Conservation (phyloP, 2,329 filamentous ascomycete genomes). For the Diaporthe citrichinensis region DNA sequence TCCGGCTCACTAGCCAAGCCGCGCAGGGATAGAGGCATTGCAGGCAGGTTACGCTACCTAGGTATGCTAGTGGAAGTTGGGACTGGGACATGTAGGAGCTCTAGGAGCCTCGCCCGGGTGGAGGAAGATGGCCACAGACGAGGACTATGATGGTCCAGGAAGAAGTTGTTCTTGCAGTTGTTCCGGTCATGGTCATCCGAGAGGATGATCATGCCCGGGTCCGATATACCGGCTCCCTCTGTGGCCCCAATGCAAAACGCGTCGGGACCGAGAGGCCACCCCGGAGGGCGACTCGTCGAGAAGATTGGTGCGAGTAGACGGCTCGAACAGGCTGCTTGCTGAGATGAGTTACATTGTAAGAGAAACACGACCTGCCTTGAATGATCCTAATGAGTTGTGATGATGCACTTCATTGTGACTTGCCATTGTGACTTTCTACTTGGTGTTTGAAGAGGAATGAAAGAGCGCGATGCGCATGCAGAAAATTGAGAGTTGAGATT, state of each 20-base stretch:
- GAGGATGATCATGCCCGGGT: conserved; percentile 30
- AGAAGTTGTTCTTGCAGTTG: conserved; percentile 49
- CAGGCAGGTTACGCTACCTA: not conserved
- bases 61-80: not conserved
- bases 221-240: conserved; percentile 46
- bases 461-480: not conserved
- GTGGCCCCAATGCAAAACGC: conserved; percentile 50
- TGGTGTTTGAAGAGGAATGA: not conserved
- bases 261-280: conserved; percentile 48
- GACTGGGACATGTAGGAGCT: conserved; percentile 47
- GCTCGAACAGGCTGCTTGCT: conserved; percentile 39
- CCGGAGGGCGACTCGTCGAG: conserved; percentile 46
- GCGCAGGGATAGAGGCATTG: not conserved
- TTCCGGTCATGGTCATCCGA: conserved; percentile 14
- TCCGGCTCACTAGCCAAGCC: not conserved
- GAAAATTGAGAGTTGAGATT: conserved; percentile 30
- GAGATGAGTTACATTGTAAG: not conserved
- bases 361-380: conserved; percentile 3
- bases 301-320: conserved; percentile 39
- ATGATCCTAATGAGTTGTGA: not conserved
- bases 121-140: conserved; percentile 47
- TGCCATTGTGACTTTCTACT: not conserved
- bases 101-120: conserved; percentile 52
- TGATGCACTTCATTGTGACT: not conserved
- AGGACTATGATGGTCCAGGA: conserved; percentile 54